A percentile compares a stretch with the other conserved stretches of the same genome.
Conservation (phyloP, 164 flowering plant species). For the Nelumbo lutea region DNA sequence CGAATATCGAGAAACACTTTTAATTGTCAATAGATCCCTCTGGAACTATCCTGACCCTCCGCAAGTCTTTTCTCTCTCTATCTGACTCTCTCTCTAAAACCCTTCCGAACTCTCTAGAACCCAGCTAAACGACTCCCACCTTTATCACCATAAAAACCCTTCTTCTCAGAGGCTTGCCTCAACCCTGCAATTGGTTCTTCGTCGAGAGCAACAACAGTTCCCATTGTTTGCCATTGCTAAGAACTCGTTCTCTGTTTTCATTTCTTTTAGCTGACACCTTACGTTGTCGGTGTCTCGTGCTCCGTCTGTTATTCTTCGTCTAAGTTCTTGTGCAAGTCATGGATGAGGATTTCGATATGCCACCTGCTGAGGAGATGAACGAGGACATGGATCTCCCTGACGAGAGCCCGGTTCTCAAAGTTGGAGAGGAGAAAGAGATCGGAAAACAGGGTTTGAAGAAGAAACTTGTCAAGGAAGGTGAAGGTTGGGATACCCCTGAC, state of each 20-base stretch:
- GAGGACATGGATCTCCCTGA: constrained; percentile 41
- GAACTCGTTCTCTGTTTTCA: background rate
- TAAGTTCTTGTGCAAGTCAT: constrained; percentile 9
- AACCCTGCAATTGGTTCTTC: background rate
- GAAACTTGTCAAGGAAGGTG: constrained; percentile 83
- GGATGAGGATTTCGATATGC: constrained; percentile 47
- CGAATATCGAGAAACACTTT: background rate
- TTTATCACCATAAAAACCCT: background rate
- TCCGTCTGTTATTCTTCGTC: background rate
- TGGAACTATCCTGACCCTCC: constrained; percentile 14
- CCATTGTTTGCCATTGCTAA: background rate
- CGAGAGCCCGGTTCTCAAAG: constrained; percentile 44
- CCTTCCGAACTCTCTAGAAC: constrained; percentile 13
- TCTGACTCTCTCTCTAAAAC: background rate
- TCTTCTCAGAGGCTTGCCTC: background rate
- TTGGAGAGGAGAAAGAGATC: constrained; percentile 94
- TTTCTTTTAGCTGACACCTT: background rate
- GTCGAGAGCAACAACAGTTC: background rate
- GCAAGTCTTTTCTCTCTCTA: background rate
- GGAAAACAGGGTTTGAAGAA: constrained; percentile 76
- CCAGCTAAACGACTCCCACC: background rate
- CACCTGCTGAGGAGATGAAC: constrained; percentile 29
- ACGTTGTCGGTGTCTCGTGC: background rate
- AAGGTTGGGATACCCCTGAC: constrained; percentile 80
- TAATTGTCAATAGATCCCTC: constrained; percentile 1